Evolutionary conservation across 257 asterid genomes (phyloP), one percentile per base, ranked within the genome.

Genomic region (Capsicum pubescens): DNA sequence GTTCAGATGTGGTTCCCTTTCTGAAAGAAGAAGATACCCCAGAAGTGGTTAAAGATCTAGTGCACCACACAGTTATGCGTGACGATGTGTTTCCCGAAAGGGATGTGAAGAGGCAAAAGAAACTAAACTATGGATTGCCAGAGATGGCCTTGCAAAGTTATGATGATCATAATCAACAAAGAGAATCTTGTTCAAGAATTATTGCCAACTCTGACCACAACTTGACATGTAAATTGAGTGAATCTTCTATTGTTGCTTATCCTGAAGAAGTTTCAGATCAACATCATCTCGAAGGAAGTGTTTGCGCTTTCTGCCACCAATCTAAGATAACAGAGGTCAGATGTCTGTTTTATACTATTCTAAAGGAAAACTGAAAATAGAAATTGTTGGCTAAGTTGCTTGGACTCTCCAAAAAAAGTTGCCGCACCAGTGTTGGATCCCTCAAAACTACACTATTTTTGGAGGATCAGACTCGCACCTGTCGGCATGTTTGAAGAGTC

Each of bases 231-330:
- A 92, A 86, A 84, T 46, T 58, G 56, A 64, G 64, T 67, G 90
- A 88, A 52, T 84, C 85, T 36, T 86, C 85, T 82, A 19, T 85
- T 81, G 89, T 26, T 77, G 82, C 6, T 77, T 50, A 77, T 35
- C 82, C 66, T 8, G 17, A 54, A 54, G 81, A 66, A 64, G 87
- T 48, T 42, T 48, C 83, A 39, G 91, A 82, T 78, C 86, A 86
- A 64, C 70, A 87, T 36, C 48, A 80, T 71, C 64, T 16, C 19
- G 80, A 84, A 81, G 90, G 85, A 71, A 77, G 52, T 84, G 80
- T 84, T 59, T 96, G 99, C 89, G 97, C 92, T 59, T 92, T 96
- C 87, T 96, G 99, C 91, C 92, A 90, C 76, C 87, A 96, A 83
- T 92, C 97, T 57, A 86, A 87, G 85, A 84, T 89, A 79, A 87